These are phyloP conservation scores for Jimgerdemannia lactiflua DNA, from an alignment of 192 early-diverging fungal genomes.

Conservation along the genomic window DNA sequence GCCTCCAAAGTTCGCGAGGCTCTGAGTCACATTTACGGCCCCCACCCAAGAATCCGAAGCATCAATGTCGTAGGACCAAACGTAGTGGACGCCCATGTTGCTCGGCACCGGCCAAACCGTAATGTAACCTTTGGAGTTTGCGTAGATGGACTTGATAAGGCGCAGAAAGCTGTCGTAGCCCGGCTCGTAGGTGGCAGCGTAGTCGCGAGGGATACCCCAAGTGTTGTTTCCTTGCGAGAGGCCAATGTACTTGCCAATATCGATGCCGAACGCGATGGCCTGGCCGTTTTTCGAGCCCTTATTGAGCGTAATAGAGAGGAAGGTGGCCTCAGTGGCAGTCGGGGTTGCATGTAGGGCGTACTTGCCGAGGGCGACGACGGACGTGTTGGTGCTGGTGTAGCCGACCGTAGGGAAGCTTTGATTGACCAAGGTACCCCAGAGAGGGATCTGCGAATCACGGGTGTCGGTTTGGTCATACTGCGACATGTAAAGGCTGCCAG, in stretches of 20 bases:
- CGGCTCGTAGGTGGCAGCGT: constrained; percentile 18
- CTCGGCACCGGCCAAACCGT: constrained; percentile 22
- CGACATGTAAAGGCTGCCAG: constrained; percentile 1
- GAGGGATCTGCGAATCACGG: neutral
- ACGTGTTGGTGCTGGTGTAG: neutral
- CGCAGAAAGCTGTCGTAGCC: constrained; percentile 19
- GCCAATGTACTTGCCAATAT: constrained; percentile 15
- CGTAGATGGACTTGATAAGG: constrained; percentile 12
- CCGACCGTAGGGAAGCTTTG: neutral
- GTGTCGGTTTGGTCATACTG: neutral
- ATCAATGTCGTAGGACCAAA: constrained; percentile 22
- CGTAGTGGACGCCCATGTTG: constrained; percentile 20
- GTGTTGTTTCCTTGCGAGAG: constrained; percentile 13
- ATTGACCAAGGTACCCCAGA: neutral
- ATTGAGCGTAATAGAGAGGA: too few species aligned
- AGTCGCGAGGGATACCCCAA: constrained; percentile 12
- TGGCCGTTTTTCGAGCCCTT: neutral
- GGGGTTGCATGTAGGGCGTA: too few species aligned
- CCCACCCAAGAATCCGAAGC: constrained; percentile 15
- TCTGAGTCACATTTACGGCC: neutral
- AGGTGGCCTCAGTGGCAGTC: too few species aligned
- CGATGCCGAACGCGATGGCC: constrained; percentile 17
- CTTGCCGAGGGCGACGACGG: too few species aligned
- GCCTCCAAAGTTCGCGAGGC: constrained; percentile 7
- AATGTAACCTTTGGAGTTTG: constrained; percentile 5